phyloP scores from a whole-genome alignment of 2,329 filamentous ascomycete genomes.

The Ascosphaera aggregata region DNA sequence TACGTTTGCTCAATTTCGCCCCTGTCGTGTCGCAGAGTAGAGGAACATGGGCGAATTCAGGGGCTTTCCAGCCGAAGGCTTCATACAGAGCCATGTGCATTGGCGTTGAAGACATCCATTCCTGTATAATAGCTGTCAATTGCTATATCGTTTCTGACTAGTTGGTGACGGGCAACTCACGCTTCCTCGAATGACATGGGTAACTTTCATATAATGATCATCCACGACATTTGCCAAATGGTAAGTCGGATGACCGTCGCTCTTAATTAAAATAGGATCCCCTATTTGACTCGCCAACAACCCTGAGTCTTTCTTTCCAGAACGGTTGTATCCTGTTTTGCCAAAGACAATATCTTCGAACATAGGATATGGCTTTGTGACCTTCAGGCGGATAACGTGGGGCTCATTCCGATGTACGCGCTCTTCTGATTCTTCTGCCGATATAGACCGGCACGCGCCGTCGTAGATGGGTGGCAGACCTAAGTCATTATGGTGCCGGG shows the following conservation, averaged over 20 bases:
- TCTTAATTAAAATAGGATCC: constrained; percentile 78
- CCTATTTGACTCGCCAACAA: constrained; percentile 30
- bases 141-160: no score
- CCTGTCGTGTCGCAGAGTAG: constrained; percentile 44
- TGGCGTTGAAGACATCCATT: constrained; percentile 92
- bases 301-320: constrained; percentile 20
- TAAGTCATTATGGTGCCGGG: constrained; percentile 34
- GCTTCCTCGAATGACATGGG: constrained; percentile 77
- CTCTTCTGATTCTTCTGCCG: constrained; percentile 42
- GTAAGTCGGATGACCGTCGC: constrained; percentile 82
- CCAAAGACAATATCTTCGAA: constrained; percentile 69
- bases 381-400: constrained; percentile 56
- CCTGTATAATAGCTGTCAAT: no score
- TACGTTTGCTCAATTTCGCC: constrained; percentile 72
- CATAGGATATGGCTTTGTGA: constrained; percentile 34
- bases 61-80: constrained; percentile 50
- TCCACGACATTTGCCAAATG: constrained; percentile 95
- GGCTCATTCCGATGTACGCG: constrained; percentile 44
- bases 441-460: constrained; percentile 47
- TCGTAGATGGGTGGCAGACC: constrained; percentile 41
- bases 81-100: constrained; percentile 53
- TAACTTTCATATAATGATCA: constrained; percentile 87
- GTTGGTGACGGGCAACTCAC: constrained; percentile 21
- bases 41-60: constrained; percentile 59
- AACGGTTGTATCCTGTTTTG: constrained; percentile 25